phyloP scores from a whole-genome alignment of 208 protist genomes.

The Baffinella frigidus region DNA sequence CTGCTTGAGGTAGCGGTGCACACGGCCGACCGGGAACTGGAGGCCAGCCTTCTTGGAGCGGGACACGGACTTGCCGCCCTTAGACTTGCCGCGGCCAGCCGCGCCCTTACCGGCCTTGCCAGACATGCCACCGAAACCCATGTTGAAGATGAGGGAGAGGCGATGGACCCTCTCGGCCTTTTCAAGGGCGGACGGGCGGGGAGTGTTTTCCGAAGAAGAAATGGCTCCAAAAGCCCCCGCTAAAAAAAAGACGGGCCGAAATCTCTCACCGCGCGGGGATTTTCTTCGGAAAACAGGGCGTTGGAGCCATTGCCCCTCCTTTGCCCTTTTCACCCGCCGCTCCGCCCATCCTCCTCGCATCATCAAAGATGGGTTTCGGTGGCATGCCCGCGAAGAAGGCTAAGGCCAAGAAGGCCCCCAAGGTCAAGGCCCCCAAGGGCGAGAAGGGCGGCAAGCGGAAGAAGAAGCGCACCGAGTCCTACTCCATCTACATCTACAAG shows the following conservation, averaged over 20 bases:
- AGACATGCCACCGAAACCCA: too few species aligned
- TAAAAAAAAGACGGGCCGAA: too few species aligned
- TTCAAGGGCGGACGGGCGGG: too few species aligned
- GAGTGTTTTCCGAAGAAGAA: too few species aligned
- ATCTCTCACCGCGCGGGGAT: too few species aligned
- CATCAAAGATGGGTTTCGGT: conserved; percentile 40
- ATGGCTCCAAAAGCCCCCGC: too few species aligned
- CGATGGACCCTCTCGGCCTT: too few species aligned
- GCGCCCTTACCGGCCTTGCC: conserved; percentile 61
- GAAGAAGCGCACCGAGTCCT: conserved; percentile 56
- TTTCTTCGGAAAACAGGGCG: too few species aligned
- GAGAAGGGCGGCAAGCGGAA: conserved; percentile 31
- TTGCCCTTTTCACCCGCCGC: background rate
- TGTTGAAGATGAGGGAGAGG: too few species aligned
- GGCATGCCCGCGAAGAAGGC: conserved; percentile 57
- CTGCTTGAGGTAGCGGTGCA: conserved; percentile 90
- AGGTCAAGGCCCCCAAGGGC: conserved; percentile 45
- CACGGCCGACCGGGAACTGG: conserved; percentile 97
- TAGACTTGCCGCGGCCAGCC: conserved; percentile 63
- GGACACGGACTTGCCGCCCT: conserved; percentile 76
- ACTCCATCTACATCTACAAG: conserved; percentile 85
- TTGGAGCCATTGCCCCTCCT: background rate
- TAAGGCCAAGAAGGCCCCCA: conserved; percentile 47
- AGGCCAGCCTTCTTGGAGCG: conserved; percentile 92
- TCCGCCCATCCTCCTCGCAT: too few species aligned